These are phyloP conservation scores for Quercus glauca DNA, from an alignment of 306 rosid genomes.

Conservation along the genomic window DNA sequence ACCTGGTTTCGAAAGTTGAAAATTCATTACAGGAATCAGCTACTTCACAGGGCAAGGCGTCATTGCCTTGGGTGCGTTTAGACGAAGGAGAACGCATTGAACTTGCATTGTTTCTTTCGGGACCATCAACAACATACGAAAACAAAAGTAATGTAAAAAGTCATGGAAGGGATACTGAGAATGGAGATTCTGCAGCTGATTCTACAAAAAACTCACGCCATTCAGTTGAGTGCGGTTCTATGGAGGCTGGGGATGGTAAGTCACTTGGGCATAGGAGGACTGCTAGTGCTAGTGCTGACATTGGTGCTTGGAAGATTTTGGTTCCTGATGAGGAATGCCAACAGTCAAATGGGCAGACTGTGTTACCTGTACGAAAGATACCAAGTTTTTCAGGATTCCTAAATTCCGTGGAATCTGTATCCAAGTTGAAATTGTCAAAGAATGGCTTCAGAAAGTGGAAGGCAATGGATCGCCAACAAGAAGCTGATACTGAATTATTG, in stretches of 20 bases:
- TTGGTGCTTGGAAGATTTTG: slow-evolving; percentile 74
- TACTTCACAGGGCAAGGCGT: slow-evolving; percentile 44
- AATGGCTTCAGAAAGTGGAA: slow-evolving; percentile 80
- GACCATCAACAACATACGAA: slow-evolving; percentile 30
- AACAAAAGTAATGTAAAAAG: slow-evolving; percentile 20
- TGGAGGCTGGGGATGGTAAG: slow-evolving; percentile 39
- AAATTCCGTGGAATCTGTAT: slow-evolving; percentile 57
- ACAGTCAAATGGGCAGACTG: slow-evolving; percentile 30
- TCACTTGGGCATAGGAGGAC: slow-evolving; percentile 77
- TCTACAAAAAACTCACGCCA: slow-evolving; percentile 26
- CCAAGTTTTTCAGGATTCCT: slow-evolving; percentile 87
- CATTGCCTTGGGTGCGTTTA: slow-evolving; percentile 70
- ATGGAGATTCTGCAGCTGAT: slow-evolving; percentile 25
- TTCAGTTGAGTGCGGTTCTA: slow-evolving; percentile 40
- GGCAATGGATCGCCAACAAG: slow-evolving; percentile 47
- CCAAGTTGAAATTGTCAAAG: slow-evolving; percentile 75
- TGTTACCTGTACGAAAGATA: slow-evolving; percentile 63
- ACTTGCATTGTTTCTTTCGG: slow-evolving; percentile 80
- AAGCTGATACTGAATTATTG: slow-evolving; percentile 37
- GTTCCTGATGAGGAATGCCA: slow-evolving; percentile 49
- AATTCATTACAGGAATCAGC: slow-evolving; percentile 46
- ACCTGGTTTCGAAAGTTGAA: slow-evolving; percentile 53
- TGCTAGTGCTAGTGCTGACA: slow-evolving; percentile 89
- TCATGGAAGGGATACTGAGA: slow-evolving; percentile 30
- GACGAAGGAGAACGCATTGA: slow-evolving; percentile 85